Conservation (phyloP, 2,329 filamentous ascomycete species). For the Camptophora hylomeconis region DNA sequence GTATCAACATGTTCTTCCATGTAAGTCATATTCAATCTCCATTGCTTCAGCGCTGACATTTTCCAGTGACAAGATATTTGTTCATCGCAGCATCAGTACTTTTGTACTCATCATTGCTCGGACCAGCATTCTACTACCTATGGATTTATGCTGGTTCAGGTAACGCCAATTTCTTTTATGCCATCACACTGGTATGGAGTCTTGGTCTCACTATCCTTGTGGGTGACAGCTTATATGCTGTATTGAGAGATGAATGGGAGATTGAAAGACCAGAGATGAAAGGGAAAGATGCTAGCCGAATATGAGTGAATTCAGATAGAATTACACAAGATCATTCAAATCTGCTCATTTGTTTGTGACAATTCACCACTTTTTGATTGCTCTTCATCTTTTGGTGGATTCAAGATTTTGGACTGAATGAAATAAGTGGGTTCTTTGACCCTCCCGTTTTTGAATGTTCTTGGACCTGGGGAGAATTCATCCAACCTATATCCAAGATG, state of each 20-base stretch:
- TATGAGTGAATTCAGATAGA: too few species aligned
- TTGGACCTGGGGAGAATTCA: slow-evolving; percentile 38
- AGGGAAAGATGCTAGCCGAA: slow-evolving; percentile 76
- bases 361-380: neutral
- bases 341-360: neutral
- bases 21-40: slow-evolving; percentile 32
- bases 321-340: slow-evolving; percentile 1
- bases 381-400: slow-evolving; percentile 1
- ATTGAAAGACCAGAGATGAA: slow-evolving; percentile 78
- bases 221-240: slow-evolving; percentile 76
- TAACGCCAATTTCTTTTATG: slow-evolving; percentile 99
- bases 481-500: slow-evolving; percentile 39
- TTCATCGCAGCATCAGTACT: slow-evolving; percentile 75
- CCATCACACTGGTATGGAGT: slow-evolving; percentile 97
- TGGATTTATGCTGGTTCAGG: slow-evolving; percentile 98
- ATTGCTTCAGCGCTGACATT: slow-evolving; percentile 18
- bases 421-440: slow-evolving; percentile 37
- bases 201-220: slow-evolving; percentile 76
- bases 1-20: slow-evolving; percentile 80
- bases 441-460: slow-evolving; percentile 35
- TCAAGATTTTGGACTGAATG: slow-evolving; percentile 38
- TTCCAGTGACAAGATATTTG: slow-evolving; percentile 72
- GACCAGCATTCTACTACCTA: slow-evolving; percentile 88
- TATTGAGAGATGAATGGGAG: slow-evolving; percentile 87
- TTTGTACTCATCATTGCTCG: slow-evolving; percentile 76